phyloP scores from a whole-genome alignment of 352 stramenopile genomes.

The Phytophthora lateralis region DNA sequence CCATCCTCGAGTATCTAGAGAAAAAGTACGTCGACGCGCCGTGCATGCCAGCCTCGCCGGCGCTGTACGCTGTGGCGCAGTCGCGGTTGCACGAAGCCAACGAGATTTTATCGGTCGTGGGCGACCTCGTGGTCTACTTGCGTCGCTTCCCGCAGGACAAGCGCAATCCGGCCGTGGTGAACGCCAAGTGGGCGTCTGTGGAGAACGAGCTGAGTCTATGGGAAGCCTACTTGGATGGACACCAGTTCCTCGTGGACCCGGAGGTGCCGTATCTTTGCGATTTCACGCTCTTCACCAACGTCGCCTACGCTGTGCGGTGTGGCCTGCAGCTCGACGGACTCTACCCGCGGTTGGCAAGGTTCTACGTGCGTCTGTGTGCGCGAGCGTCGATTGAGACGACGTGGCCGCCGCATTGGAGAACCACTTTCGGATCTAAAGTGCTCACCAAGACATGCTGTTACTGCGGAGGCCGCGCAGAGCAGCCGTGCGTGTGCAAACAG shows the following conservation, averaged over 20 bases:
- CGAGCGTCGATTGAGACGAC: constrained; percentile 75
- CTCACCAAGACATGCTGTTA: constrained; percentile 80
- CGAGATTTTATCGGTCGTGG: constrained; percentile 84
- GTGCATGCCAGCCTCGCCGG: constrained; percentile 56
- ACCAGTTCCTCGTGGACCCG: constrained; percentile 64
- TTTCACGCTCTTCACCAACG: constrained; percentile 85
- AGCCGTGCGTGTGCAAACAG: constrained; percentile 44
- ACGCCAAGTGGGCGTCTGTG: constrained; percentile 71
- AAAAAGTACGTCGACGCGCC: constrained; percentile 52
- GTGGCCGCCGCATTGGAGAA: constrained; percentile 86
- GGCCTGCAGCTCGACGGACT: constrained; percentile 81
- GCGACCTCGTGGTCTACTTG: constrained; percentile 82
- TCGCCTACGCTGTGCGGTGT: constrained; percentile 88
- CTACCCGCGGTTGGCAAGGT: constrained; percentile 78
- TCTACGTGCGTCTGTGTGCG: constrained; percentile 78
- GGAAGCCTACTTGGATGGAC: constrained; percentile 73
- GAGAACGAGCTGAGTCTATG: constrained; percentile 79
- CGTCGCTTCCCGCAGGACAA: constrained; percentile 67
- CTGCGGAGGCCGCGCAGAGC: constrained; percentile 42
- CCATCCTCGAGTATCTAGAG: constrained; percentile 86
- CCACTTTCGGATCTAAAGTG: constrained; percentile 75
- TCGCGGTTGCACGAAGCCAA: constrained; percentile 83
- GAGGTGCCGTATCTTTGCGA: constrained; percentile 77
- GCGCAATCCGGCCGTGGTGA: constrained; percentile 61
- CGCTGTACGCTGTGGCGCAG: constrained; percentile 71